Conservation (phyloP, 345 rosid genomes). For the Lumnitzera racemosa region DNA sequence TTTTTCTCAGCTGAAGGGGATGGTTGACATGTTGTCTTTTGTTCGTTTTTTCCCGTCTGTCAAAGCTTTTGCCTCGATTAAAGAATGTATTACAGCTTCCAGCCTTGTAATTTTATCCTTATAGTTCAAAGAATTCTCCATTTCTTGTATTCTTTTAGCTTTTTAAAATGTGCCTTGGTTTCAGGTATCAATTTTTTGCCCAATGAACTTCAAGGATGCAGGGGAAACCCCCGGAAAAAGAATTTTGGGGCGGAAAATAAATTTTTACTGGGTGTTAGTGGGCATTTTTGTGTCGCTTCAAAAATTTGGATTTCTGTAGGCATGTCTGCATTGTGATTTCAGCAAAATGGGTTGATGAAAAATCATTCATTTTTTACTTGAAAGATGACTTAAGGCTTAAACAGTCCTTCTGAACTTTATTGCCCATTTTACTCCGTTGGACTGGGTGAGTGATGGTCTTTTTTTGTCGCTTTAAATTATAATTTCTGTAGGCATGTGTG, state of each 20-base stretch:
- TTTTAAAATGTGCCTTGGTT: constrained; percentile 12
- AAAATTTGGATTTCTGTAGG: neutral
- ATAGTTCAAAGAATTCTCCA: neutral
- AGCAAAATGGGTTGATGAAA: neutral
- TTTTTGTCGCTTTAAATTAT: no score
- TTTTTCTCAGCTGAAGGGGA: no score
- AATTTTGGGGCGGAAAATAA: constrained; percentile 62
- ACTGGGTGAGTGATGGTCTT: no score
- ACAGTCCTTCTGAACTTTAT: no score
- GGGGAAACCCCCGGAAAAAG: constrained; percentile 53
- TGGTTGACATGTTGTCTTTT: neutral
- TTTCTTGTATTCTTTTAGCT: constrained; percentile 1
- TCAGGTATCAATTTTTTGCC: constrained; percentile 55
- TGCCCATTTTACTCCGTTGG: no score
- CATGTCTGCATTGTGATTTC: constrained; percentile 1
- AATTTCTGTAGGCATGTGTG: no score
- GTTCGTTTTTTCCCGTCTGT: constrained; percentile 1
- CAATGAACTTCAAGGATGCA: constrained; percentile 54
- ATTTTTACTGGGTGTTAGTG: constrained; percentile 76
- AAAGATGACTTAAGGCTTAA: neutral
- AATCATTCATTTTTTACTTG: neutral
- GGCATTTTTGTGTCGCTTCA: constrained; percentile 3
- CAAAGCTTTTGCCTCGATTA: neutral
- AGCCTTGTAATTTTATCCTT: no score
- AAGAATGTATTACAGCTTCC: no score